A percentile compares a stretch with the other conserved stretches of the same genome.
These are phyloP conservation scores for Kuraishia hungarica DNA, from an alignment of 805 yeast species.

Conservation along the genomic window DNA sequence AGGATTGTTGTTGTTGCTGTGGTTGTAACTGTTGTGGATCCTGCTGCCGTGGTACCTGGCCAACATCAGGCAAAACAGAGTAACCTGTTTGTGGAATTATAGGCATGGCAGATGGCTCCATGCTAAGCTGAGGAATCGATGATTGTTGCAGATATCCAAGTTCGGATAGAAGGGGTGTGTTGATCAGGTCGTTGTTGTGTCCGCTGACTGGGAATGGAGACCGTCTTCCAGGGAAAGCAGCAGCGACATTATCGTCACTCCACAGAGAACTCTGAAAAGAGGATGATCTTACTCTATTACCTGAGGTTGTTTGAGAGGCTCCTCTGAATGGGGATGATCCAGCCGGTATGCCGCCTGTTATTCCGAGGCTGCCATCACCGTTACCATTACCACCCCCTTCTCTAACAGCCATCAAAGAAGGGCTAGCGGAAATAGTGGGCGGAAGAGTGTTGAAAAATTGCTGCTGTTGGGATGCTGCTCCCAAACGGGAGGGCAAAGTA, in stretches of 20 bases:
- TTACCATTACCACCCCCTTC: neutral
- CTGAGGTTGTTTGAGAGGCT: conserved; percentile 6
- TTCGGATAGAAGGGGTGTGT: conserved; percentile 4
- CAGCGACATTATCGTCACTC: conserved; percentile 31
- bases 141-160: conserved; percentile 3
- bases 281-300: conserved; percentile 43
- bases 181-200: conserved; percentile 7
- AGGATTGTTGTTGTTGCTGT: neutral
- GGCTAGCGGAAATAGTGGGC: neutral
- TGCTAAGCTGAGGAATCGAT: conserved; percentile 15
- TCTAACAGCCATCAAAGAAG: neutral
- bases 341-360: neutral
- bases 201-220: conserved; percentile 6
- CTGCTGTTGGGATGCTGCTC: conserved; percentile 9
- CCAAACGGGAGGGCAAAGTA: conserved; percentile 50
- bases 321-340: neutral
- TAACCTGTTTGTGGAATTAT: neutral
- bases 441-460: conserved; percentile 8
- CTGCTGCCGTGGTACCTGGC: neutral
- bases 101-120: conserved; percentile 6
- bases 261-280: conserved; percentile 51
- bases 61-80: neutral
- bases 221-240: conserved; percentile 6
- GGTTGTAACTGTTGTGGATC: neutral
- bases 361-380: neutral